phyloP scores from a whole-genome alignment of 2,329 filamentous ascomycete species.

The Boeremia exigua region DNA sequence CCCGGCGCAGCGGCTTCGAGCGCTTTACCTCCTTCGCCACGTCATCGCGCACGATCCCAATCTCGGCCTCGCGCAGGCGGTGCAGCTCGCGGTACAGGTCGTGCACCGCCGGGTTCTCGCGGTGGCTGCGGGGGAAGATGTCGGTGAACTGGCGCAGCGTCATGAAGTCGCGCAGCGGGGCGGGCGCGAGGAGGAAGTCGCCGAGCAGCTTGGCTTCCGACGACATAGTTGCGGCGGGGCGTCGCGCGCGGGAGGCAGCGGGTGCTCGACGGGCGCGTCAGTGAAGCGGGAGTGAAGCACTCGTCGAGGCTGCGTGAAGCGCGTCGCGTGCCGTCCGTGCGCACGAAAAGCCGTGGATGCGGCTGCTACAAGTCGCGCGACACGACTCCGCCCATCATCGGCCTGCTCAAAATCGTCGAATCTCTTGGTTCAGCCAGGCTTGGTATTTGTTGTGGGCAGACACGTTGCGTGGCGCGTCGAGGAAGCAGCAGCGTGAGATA shows the following conservation, averaged over 20 bases:
- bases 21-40: conserved; percentile 70
- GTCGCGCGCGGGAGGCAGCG: background rate
- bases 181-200: conserved; percentile 79
- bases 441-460: conserved; percentile 5
- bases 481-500: conserved; percentile 23
- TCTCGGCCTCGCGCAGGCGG: conserved; percentile 70
- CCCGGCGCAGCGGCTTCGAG: conserved; percentile 64
- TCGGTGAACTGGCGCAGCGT: conserved; percentile 77
- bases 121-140: conserved; percentile 73
- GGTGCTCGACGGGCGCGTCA: conserved; percentile 12
- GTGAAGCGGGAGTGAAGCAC: conserved; percentile 22
- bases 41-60: conserved; percentile 70
- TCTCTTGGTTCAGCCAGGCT: background rate
- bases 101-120: conserved; percentile 70
- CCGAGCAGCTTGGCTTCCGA: conserved; percentile 77
- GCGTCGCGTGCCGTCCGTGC: conserved; percentile 33
- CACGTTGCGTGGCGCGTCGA: conserved; percentile 3
- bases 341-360: conserved; percentile 23
- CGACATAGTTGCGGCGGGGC: conserved; percentile 60
- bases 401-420: conserved; percentile 8
- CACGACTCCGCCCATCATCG: conserved; percentile 1
- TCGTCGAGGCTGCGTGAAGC: conserved; percentile 11
- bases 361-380: conserved; percentile 2
- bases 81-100: conserved; percentile 81
- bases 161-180: conserved; percentile 74